These are phyloP conservation scores for Haematococcus sp. DNA, from an alignment of 139 green algal species.

Conservation along the genomic window DNA sequence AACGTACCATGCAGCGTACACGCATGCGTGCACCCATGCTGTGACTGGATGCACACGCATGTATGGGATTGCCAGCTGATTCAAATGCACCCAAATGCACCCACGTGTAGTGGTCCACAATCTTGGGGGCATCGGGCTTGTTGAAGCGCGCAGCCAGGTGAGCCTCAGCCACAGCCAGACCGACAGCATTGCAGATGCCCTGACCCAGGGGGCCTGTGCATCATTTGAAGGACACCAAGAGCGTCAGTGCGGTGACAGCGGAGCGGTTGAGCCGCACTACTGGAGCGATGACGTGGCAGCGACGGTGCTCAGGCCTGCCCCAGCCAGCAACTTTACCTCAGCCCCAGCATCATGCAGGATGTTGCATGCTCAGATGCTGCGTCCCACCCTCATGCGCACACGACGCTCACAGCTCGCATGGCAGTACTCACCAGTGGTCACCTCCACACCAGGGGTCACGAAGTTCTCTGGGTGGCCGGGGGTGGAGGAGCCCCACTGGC, in stretches of 20 bases:
- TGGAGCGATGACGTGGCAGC: no score
- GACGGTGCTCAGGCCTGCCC: no score
- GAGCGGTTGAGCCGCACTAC: no score
- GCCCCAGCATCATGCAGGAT: no score
- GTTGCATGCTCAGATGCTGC: no score
- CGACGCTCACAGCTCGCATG: neutral
- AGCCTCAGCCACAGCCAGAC: conserved; percentile 89
- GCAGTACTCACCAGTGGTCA: conserved; percentile 84
- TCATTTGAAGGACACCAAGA: neutral
- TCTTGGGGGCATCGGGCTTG: conserved; percentile 81
- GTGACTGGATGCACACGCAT: no score
- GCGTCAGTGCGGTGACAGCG: neutral
- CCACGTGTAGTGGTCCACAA: conserved; percentile 99
- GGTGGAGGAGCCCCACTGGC: conserved; percentile 91
- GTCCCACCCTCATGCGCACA: no score
- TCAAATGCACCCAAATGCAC: conserved; percentile 10
- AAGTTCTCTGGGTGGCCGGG: conserved; percentile 99
- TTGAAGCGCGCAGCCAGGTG: conserved; percentile 98
- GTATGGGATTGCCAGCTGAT: no score
- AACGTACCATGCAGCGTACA: no score
- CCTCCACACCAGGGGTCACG: conserved; percentile 91
- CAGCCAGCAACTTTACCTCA: no score
- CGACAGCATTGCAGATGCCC: conserved; percentile 95
- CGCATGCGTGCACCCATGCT: no score
- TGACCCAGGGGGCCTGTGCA: conserved; percentile 88